Evolutionary conservation across 495 filamentous ascomycete genomes (phyloP), one percentile per base, ranked within the genome.

Genomic region (Penicillium salamii): DNA sequence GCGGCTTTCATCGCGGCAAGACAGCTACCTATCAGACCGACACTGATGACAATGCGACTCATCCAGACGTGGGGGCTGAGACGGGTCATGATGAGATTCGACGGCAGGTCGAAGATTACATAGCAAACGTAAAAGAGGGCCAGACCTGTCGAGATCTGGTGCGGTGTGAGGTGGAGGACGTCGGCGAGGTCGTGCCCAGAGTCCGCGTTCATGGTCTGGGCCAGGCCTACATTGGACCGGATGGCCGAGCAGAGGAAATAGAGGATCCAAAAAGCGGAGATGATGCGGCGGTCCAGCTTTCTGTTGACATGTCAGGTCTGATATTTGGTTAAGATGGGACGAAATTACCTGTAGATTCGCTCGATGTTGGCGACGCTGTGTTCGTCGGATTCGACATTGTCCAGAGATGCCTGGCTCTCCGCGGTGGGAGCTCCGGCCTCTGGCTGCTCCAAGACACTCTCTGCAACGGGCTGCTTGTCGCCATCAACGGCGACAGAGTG

Each of bases 201-300:
- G 15, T 74, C 66, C 23, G 69, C 58, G 65, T 95, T 95, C 90
- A 95, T 95, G 2, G 91, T 95, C 66, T 95, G 88, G 23, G 91
- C 87, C 53, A 96, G 78, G 15, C 88, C 88, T 53, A 96, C 86
- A 75, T 95, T 95, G 53, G 88, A 91, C 37, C 90, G 85, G 61
- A 95, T 90, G 44, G 90, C 89, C 1, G 91, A 93, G 76, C 87
- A 89, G 49, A 96, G 78, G 65, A 96, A 95, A 69, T 96, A 96
- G 7, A 96, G 77, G n/a, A 85, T 69, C 90, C 90, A 96, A 67
- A 96, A 91, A 31, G 91, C 89, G 53, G 90, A 88, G 51, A 96
- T 87, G 63, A 96, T 92, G 36, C 90, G 84, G 8, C 74, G 75
- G 58, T 96, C 90, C 46, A 96, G 74, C 65, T 93, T 95, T 49